Evolutionary conservation across 495 filamentous ascomycete genomes (phyloP), one percentile per base, ranked within the genome.

Genomic region (Neurospora pannonica): DNA sequence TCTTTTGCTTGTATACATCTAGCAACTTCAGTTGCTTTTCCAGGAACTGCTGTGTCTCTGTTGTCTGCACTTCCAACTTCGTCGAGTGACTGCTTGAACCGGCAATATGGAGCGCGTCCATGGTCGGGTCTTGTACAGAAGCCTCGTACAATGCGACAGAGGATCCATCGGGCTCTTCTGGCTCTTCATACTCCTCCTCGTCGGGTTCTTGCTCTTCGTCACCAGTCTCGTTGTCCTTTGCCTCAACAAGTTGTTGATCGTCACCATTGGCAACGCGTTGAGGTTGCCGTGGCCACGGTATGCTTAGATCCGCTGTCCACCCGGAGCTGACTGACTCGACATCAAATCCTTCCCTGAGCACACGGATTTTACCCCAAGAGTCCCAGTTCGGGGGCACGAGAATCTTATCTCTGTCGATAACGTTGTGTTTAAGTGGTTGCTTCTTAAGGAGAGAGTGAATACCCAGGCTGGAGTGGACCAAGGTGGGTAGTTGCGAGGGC

Each of bases 341-440:
- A 75, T 97, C 94, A 79, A 98, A 98, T 17, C 92, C 93, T 84
- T 98, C 97, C n/a, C 93, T 87, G 21, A 98, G 85, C 48, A 98
- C 93, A 28, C 95, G 88, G 74, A 99, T 97, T 82, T 98, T 99
- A 37, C 93, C 95, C 94, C 95, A 98, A 0, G 94, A 97, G 81
- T 99, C 96, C 97, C 97, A 98, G 80, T 97, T 97, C 13, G 94
- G 92, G 5, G 96, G 97, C 2, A 99, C 90, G 0, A 97, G 86
- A 39, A 98, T 92, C 85, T 95, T 97, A 81, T 98, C 97, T 38
- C 97, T 87, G 81, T 98, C 97, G 75, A 97, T 97, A 71, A 97
- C 92, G 78, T 98, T 98, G 82, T 96, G 93, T 83, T 95, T 97
- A 36, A 98, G 85, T 48, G 91, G 89, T 75, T 94, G 90, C 79